Percentiles rank a stretch among this genome's conserved stretches.
These are phyloP conservation scores for Acacia crassicarpa DNA, from an alignment of 306 rosid genomes.

Conservation along the genomic window DNA sequence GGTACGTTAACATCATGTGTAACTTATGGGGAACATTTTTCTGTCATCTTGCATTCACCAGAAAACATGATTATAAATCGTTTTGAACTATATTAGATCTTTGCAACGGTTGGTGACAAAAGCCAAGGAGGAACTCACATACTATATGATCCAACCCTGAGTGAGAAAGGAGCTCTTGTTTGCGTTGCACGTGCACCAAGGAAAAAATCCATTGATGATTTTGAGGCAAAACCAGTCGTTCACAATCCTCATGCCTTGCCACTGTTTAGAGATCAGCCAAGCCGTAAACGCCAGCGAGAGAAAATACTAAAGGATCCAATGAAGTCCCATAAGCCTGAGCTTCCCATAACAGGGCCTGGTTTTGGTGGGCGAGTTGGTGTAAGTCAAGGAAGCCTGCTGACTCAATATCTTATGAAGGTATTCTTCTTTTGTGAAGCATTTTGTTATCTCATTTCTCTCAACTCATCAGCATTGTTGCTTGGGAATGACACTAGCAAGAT, in stretches of 20 bases:
- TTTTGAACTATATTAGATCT: constrained; percentile 43
- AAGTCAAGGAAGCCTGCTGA: constrained; percentile 91
- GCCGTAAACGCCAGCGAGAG: constrained; percentile 90
- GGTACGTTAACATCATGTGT: constrained; percentile 45
- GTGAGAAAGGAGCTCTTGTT: constrained; percentile 97
- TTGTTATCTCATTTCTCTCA: constrained; percentile 1
- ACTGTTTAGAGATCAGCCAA: constrained; percentile 88
- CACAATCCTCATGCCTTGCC: constrained; percentile 97
- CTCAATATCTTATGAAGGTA: constrained; percentile 95
- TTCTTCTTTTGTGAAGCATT: neutral
- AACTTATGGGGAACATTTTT: constrained; percentile 12
- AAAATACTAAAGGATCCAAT: constrained; percentile 84
- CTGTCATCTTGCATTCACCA: constrained; percentile 22
- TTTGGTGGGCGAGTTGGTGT: constrained; percentile 94
- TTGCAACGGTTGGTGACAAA: constrained; percentile 86
- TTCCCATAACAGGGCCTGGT: constrained; percentile 94
- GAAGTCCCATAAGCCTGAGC: constrained; percentile 95
- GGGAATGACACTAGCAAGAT: constrained; percentile 21
- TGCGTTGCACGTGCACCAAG: constrained; percentile 96
- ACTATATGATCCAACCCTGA: constrained; percentile 78
- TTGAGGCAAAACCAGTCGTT: constrained; percentile 82
- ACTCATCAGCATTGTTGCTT: neutral
- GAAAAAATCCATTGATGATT: constrained; percentile 87
- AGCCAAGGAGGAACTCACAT: constrained; percentile 93
- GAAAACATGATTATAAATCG: neutral